phyloP scores from a whole-genome alignment of 139 green algal genomes.

The Coelastrella sp. region DNA sequence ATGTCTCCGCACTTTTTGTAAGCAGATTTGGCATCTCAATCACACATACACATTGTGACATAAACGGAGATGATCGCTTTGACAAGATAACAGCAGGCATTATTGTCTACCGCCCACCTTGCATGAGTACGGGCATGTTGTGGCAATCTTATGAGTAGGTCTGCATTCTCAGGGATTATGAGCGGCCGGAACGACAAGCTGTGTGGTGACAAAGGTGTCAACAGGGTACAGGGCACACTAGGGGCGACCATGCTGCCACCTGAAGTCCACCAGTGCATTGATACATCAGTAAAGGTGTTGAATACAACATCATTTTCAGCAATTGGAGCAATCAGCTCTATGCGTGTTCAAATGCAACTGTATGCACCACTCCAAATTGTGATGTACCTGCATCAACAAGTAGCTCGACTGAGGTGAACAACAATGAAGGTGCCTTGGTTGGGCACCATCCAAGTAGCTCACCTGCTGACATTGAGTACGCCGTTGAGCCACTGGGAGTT shows the following conservation, averaged over 20 bases:
- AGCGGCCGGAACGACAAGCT: constrained; percentile 86
- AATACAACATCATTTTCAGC: too few species aligned
- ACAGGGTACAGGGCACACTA: constrained; percentile 86
- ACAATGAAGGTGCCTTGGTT: too few species aligned
- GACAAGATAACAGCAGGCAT: too few species aligned
- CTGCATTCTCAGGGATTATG: constrained; percentile 74
- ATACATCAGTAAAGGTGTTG: not conserved
- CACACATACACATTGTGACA: too few species aligned
- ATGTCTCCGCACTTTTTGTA: too few species aligned
- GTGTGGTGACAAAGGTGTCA: constrained; percentile 89
- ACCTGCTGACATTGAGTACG: constrained; percentile 90
- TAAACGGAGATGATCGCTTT: too few species aligned
- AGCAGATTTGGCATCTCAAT: too few species aligned
- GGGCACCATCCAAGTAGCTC: too few species aligned
- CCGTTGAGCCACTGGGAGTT: constrained; percentile 79
- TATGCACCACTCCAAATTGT: not conserved
- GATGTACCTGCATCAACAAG: too few species aligned
- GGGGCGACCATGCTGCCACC: constrained; percentile 90
- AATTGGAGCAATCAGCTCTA: not conserved
- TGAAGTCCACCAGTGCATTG: constrained; percentile 49
- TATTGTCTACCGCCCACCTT: too few species aligned
- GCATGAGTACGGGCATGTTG: constrained; percentile 19
- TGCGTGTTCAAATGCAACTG: not conserved
- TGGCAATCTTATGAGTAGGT: constrained; percentile 21
- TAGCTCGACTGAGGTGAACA: too few species aligned